These are phyloP conservation scores for Dissophora globulifera DNA, from an alignment of 192 early-diverging fungal species.

Conservation along the genomic window DNA sequence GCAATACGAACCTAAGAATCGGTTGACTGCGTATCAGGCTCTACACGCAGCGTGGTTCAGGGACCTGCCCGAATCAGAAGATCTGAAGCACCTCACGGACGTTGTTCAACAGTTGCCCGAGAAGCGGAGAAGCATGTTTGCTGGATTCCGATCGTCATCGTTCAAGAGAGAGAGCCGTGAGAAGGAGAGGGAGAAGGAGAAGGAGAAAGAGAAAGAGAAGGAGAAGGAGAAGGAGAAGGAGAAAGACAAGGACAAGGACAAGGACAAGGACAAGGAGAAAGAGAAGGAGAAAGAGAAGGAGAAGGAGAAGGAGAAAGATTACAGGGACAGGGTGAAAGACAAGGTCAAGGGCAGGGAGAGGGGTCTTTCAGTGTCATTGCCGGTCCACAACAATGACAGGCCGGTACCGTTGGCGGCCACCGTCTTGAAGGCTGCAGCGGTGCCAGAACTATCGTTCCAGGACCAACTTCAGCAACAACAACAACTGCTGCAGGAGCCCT, in stretches of 20 bases:
- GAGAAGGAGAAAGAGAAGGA: constrained; percentile 33
- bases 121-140: constrained; percentile 30
- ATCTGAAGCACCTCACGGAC: constrained; percentile 26
- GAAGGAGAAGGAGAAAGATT: constrained; percentile 6
- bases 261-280: constrained; percentile 7
- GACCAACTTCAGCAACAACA: background rate
- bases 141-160: constrained; percentile 12
- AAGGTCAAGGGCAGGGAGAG: constrained; percentile 16
- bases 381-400: background rate
- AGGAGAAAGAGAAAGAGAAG: constrained; percentile 18
- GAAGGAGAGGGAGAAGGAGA: constrained; percentile 1
- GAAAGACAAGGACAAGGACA: constrained; percentile 26
- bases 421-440: background rate
- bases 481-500: background rate
- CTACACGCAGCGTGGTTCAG: constrained; percentile 72
- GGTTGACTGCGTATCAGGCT: constrained; percentile 81
- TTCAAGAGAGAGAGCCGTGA: constrained; percentile 33
- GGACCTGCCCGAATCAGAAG: constrained; percentile 20
- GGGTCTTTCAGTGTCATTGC: constrained; percentile 19
- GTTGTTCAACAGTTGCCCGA: constrained; percentile 39
- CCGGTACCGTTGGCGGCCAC: background rate
- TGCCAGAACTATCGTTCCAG: background rate
- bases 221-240: constrained; percentile 12
- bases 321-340: no score
- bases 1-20: constrained; percentile 79